These are phyloP conservation scores for Peziza echinospora DNA, from an alignment of 495 filamentous ascomycete genomes.

Conservation along the genomic window DNA sequence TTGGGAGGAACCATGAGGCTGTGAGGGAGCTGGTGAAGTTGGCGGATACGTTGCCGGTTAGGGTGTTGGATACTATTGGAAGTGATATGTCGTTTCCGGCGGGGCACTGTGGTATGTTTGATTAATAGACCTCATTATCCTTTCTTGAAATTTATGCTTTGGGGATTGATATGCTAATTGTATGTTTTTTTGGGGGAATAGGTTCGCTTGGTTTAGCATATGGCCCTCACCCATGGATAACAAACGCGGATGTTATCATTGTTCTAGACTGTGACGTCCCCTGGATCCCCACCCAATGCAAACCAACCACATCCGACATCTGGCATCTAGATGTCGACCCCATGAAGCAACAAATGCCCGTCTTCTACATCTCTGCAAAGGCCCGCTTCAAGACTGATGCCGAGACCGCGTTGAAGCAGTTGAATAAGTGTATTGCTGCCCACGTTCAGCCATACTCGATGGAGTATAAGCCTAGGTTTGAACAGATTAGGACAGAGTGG, in stretches of 20 bases:
- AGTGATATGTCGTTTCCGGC: slow-evolving; percentile 93
- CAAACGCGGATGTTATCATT: slow-evolving; percentile 62
- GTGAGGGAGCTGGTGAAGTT: slow-evolving; percentile 53
- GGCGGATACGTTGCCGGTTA: slow-evolving; percentile 51
- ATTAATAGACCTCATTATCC: no score
- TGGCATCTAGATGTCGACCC: slow-evolving; percentile 77
- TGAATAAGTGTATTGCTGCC: slow-evolving; percentile 29
- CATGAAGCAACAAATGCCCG: slow-evolving; percentile 67
- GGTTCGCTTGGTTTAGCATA: slow-evolving; percentile 55
- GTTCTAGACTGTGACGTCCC: slow-evolving; percentile 71
- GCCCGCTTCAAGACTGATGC: slow-evolving; percentile 58
- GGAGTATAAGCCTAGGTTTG: slow-evolving; percentile 3
- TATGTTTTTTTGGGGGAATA: no score
- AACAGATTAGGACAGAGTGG: slow-evolving; percentile 28
- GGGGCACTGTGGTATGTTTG: no score
- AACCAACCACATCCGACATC: slow-evolving; percentile 37
- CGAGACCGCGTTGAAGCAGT: slow-evolving; percentile 48
- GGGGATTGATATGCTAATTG: no score
- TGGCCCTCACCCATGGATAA: slow-evolving; percentile 52
- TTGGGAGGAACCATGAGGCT: slow-evolving; percentile 49
- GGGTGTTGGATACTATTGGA: slow-evolving; percentile 74
- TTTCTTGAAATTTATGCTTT: no score
- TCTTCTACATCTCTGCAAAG: slow-evolving; percentile 56
- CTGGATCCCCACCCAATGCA: slow-evolving; percentile 45
- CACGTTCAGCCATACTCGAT: background rate